Evolutionary conservation across 2,329 filamentous ascomycete species (phyloP), one percentile per base, ranked within the genome.

Genomic region (Dactylonectria macrodidyma): DNA sequence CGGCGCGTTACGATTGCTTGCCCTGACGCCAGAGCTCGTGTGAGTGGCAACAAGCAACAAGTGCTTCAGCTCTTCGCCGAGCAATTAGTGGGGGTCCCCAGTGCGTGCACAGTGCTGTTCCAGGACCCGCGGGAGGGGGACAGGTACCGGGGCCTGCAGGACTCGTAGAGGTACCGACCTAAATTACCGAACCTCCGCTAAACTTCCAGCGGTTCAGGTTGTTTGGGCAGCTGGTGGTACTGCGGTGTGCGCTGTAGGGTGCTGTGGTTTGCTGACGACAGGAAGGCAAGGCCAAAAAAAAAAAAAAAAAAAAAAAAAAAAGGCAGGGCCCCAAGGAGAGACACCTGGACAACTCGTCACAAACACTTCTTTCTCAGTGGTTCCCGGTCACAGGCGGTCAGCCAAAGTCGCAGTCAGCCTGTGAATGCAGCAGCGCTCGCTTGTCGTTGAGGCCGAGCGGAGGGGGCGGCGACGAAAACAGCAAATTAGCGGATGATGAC

Each of bases 181-280:
- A 72, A 71, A 70, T 73, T 75, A 75, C 73, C 70, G 69, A 73
- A 54, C 69, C 73, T 74, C 73, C 73, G 63, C 71, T 68, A 70
- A 69, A 67, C 70, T 60, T 74, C 61, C 62, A 73, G 69, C 72
- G 71, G 59, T 59, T 61, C 19, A 19, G 19, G 19, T 19, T 19
- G 19, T 69, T 64, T 66, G 69, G 64, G 63, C 66, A 60, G 52
- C 67, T 66, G 62, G 62, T 59, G 59, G 54, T 68, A 59, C 54
- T 66, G 58, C 55, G 55, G 19, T 4, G 56, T 57, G 56, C 56
- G 59, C 48, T 59, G n/a, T 46, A 54, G 14, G 41, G 16, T n/a
- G 14, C 41, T 38, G 54, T 24, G 55, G 14, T 44, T 22, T 36
- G 52, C 61, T 47, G 46, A 10, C 22, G 46, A 47, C 8, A 47